phyloP scores from a whole-genome alignment of 371 early-diverging fungal species.

The Lichtheimia corymbifera region DNA sequence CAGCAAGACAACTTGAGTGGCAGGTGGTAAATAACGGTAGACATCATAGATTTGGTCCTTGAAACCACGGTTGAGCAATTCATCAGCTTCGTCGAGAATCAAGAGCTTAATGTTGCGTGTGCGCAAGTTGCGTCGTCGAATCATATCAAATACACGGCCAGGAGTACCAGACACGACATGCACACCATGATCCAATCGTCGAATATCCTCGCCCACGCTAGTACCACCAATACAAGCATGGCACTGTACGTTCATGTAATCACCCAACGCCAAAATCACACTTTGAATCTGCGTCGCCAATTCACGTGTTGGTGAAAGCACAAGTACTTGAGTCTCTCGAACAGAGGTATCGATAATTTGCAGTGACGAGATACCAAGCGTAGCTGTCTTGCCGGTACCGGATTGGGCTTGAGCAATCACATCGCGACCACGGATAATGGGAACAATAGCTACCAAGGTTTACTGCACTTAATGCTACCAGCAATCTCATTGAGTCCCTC shows the following conservation, averaged over 20 bases:
- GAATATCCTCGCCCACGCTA: slow-evolving; percentile 88
- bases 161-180: slow-evolving; percentile 99
- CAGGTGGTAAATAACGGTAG: slow-evolving; percentile 90
- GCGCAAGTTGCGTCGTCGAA: slow-evolving; percentile 85
- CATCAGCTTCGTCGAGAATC: slow-evolving; percentile 99
- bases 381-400: slow-evolving; percentile 99
- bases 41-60: slow-evolving; percentile 99
- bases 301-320: slow-evolving; percentile 99
- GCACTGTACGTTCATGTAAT: slow-evolving; percentile 93
- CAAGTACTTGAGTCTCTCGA: slow-evolving; percentile 94
- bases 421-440: slow-evolving; percentile 92
- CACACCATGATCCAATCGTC: slow-evolving; percentile 82
- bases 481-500: not conserved
- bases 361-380: slow-evolving; percentile 97
- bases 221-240: slow-evolving; percentile 99
- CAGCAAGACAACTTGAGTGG: slow-evolving; percentile 97
- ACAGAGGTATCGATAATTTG: slow-evolving; percentile 88
- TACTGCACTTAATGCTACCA: not conserved
- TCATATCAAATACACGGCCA: slow-evolving; percentile 99
- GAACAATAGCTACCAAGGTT: slow-evolving; percentile 76
- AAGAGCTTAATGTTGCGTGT: slow-evolving; percentile 94
- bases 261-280: slow-evolving; percentile 90
- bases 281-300: slow-evolving; percentile 96
- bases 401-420: slow-evolving; percentile 99
- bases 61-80: slow-evolving; percentile 97